Percentiles rank a stretch among this genome's conserved stretches.
Conservation (phyloP, 768 basidiomycete species). For the Suillus luteus region DNA sequence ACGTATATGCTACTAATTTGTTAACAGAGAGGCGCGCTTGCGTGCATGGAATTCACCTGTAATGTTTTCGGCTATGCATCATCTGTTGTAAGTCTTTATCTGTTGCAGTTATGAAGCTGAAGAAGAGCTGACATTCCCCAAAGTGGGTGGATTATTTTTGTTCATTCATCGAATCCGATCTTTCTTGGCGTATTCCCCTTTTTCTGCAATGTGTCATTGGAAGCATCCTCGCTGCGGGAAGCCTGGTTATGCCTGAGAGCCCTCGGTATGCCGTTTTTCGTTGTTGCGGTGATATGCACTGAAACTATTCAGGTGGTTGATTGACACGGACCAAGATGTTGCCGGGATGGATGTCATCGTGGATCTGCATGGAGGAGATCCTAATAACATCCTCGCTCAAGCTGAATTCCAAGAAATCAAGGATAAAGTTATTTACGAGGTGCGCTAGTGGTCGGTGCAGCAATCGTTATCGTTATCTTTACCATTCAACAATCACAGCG, state of each 20-base stretch:
- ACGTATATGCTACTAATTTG: constrained; percentile 10
- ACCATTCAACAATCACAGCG: constrained; percentile 47
- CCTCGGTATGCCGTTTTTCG: constrained; percentile 56
- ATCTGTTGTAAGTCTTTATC: constrained; percentile 67
- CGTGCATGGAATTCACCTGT: constrained; percentile 94
- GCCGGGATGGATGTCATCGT: constrained; percentile 87
- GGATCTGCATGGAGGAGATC: constrained; percentile 84
- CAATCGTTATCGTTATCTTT: constrained; percentile 2
- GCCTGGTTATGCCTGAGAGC: constrained; percentile 85
- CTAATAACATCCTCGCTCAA: constrained; percentile 62
- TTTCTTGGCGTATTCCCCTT: constrained; percentile 91
- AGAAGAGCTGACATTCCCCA: constrained; percentile 12
- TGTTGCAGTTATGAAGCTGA: constrained; percentile 1
- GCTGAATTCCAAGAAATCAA: constrained; percentile 93
- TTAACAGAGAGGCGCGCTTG: constrained; percentile 79
- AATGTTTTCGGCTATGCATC: constrained; percentile 90
- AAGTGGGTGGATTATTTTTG: constrained; percentile 96
- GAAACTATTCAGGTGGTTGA: constrained; percentile 66
- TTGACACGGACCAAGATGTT: constrained; percentile 81
- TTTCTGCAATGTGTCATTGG: constrained; percentile 90
- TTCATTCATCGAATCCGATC: constrained; percentile 82
- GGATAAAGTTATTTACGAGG: constrained; percentile 72
- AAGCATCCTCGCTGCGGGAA: constrained; percentile 72
- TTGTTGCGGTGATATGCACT: constrained; percentile 6
- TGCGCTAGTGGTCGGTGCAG: constrained; percentile 30